A percentile compares a stretch with the other conserved stretches of the same genome.
These are phyloP conservation scores for Phytophthora tentaculata DNA, from an alignment of 352 stramenopile genomes.

Conservation along the genomic window DNA sequence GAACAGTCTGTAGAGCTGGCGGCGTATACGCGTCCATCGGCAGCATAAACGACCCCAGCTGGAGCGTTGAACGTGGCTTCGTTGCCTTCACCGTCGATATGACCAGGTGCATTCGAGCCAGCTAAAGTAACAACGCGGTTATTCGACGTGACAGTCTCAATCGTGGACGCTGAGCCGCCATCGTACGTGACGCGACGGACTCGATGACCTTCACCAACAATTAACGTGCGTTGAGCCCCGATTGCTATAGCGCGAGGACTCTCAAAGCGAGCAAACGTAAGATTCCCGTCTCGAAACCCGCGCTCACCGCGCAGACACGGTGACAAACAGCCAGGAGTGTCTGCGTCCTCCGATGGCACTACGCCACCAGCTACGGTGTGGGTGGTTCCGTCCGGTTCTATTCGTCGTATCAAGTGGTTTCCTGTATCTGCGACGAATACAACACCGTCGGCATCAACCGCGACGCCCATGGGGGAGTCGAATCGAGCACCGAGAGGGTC, in stretches of 20 bases:
- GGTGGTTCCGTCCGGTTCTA: conserved; percentile 73
- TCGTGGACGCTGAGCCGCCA: conserved; percentile 45
- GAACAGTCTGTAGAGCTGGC: conserved; percentile 92
- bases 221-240: conserved; percentile 74
- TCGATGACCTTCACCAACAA: conserved; percentile 92
- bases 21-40: conserved; percentile 90
- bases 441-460: conserved; percentile 72
- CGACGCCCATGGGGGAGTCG: conserved; percentile 92
- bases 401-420: conserved; percentile 93
- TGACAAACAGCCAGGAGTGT: conserved; percentile 85
- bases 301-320: conserved; percentile 91
- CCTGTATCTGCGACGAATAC: conserved; percentile 96
- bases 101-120: conserved; percentile 68
- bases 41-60: conserved; percentile 82
- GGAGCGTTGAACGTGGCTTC: conserved; percentile 93
- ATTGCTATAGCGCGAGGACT: conserved; percentile 93
- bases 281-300: conserved; percentile 87
- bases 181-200: conserved; percentile 88
- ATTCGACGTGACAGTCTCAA: conserved; percentile 71
- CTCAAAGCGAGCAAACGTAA: conserved; percentile 91
- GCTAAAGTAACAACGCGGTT: conserved; percentile 92
- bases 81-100: conserved; percentile 85
- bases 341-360: conserved; percentile 55
- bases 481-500: conserved; percentile 80
- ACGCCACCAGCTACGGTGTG: conserved; percentile 74